Base-by-base conservation (phyloP, 345 rosid genomes). In the Psidium friedrichsthalianum region DNA sequence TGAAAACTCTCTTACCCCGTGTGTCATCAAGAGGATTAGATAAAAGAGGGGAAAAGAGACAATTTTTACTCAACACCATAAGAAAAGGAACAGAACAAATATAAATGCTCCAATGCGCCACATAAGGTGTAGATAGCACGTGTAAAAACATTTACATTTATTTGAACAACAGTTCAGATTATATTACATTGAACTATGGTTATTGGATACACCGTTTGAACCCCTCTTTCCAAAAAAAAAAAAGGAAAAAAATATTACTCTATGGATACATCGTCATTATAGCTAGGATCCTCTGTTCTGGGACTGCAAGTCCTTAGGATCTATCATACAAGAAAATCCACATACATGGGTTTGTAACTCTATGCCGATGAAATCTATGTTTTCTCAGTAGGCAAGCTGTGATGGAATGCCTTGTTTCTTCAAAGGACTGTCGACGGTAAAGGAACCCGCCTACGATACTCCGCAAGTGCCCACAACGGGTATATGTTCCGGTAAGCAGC, bases 381-480 rank as follows among this genome's bases (percentile, higher is more conserved):
- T 80, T 47, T 47, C 83, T 21, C 53, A 61, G 29, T 61, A 1
- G 6, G 74, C 40, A 27, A 14, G 42, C 40, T 61, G 40, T 27
- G 74, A 83, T 54, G 54, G 11, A n/a, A 82, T 11, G 18, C 51
- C 6, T 64, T 55, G 21, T 64, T 52, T 4, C 78, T 14, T 87
- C 74, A 61, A 61, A 61, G 74, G 74, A 10, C 74, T 61, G 74
- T 61, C 29, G 74, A 85, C 7, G 91, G 90, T 56, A 86, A 83
- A 20, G 84, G 84, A 52, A 89, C 87, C 20, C 61, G 69, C 58
- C 69, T 85, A 10, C 85, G 84, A 61, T 89, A 92, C 82, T 92
- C 91, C 18, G 90, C 94, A 2, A 92, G 87, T 74, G 93, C 94
- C 93, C 92, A 90, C 74, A 91, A 25, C 8, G 93, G 93, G 56